Base-by-base conservation (phyloP, 2,329 filamentous ascomycete genomes). In the Xylariaceae sp. region DNA sequence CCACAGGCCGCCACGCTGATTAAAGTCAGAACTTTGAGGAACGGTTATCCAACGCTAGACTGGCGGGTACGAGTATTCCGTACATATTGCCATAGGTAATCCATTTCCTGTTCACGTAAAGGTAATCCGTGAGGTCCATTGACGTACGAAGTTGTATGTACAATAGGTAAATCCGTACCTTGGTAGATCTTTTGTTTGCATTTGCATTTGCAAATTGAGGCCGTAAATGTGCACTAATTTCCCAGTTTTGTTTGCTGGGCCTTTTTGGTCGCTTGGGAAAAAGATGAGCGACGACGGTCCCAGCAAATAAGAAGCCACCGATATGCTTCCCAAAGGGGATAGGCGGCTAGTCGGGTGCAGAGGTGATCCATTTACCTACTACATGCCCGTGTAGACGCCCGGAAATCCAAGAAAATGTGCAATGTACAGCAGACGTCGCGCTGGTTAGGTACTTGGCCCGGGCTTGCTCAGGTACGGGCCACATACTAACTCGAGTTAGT, bases 301-400 rank as follows among this genome's bases (percentile, higher is more conserved):
- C 49, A 13, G 37, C 49, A 51, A 34, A 51, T 44, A 49, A 55
- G 17, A 51, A 9, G 23, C n/a, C 17, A 17, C 13, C 18, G 17
- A 8, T 47, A 39, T 13, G 6, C 15, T 60, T 45, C 59, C 59
- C 34, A 57, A 44, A 55, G 17, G 45, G 55, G 59, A 55, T 57
- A 54, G 45, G 34, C n/a, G 53, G 15, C 7, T 47, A 5, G 7
- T 9, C 37, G 11, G 37, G 37, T 42, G 11, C 37, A 9, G 8
- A 42, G 37, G 37, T 47, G 7, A 7, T 15, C 17, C 17, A 18
- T 18, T 18, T 18, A 18, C 17, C 17, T 18, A 18, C 17, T 47
- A 47, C 7, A 47, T 15, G 13, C 44, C 44, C 44, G 37, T 42
- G 37, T 10, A 5, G 13, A 30, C 23, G 23, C 23, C 23, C 23